phyloP scores from a whole-genome alignment of 441 rosid genomes.

The Cnidoscolus chayamansa region DNA sequence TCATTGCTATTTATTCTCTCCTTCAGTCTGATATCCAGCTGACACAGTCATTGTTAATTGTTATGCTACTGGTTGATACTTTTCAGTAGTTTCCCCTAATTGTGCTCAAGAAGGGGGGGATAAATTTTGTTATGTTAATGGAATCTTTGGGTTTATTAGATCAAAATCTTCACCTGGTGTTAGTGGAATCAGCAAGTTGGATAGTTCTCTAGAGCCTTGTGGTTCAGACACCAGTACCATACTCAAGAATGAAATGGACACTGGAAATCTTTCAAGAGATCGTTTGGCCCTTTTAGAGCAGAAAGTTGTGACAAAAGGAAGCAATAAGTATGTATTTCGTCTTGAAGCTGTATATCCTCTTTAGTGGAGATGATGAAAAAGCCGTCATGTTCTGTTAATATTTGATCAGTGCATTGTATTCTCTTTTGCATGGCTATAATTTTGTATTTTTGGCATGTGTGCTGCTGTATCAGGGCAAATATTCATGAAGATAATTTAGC shows the following conservation, averaged over 20 bases:
- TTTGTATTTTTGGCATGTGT: conserved; percentile 23
- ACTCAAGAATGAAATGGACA: conserved; percentile 60
- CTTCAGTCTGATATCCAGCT: neutral
- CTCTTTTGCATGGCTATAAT: conserved; percentile 9
- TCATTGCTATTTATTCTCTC: neutral
- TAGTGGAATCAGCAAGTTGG: conserved; percentile 57
- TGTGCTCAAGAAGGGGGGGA: neutral
- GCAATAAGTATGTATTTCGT: conserved; percentile 47
- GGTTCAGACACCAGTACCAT: conserved; percentile 48
- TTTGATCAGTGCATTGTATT: neutral
- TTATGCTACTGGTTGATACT: neutral
- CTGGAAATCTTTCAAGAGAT: conserved; percentile 52
- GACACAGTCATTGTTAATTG: neutral
- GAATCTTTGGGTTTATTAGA: conserved; percentile 39
- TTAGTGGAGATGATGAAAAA: conserved; percentile 7
- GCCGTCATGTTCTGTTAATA: conserved; percentile 6
- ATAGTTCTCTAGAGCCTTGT: conserved; percentile 51
- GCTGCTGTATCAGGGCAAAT: conserved; percentile 46
- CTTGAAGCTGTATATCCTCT: conserved; percentile 9
- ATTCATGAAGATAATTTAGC: conserved; percentile 51
- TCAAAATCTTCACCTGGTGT: conserved; percentile 56
- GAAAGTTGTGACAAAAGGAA: conserved; percentile 54
- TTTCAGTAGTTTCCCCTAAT: neutral
- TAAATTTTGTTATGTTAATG: conserved; percentile 10
- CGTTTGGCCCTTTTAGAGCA: conserved; percentile 46